phyloP scores from a whole-genome alignment of 2,329 filamentous ascomycete species.

The Fusarium verrucosum region DNA sequence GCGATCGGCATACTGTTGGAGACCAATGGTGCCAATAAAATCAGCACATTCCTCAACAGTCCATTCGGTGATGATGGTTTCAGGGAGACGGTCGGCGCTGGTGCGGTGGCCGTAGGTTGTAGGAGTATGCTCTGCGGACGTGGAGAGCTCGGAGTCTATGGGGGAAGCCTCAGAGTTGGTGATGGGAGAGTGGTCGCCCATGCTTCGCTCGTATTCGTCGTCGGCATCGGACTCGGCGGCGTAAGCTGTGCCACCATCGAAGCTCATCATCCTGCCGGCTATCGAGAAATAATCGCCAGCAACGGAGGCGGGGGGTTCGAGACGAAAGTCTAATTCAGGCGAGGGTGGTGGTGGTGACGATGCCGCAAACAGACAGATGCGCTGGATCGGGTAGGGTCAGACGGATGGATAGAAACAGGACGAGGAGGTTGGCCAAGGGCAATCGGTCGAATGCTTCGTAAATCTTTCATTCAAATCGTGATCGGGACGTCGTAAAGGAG shows the following conservation, averaged over 20 bases:
- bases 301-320: conserved; percentile 6
- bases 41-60: conserved; percentile 88
- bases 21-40: conserved; percentile 81
- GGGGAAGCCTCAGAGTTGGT: conserved; percentile 75
- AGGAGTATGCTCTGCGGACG: conserved; percentile 77
- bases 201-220: conserved; percentile 82
- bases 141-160: conserved; percentile 76
- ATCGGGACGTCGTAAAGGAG: conserved; percentile 8
- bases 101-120: conserved; percentile 77
- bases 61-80: conserved; percentile 82
- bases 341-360: conserved; percentile 19
- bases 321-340: conserved; percentile 15
- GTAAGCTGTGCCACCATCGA: conserved; percentile 74
- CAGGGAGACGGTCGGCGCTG: conserved; percentile 73
- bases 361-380: conserved; percentile 23
- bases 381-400: conserved; percentile 25
- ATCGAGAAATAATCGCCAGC: conserved; percentile 26
- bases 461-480: conserved; percentile 36
- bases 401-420: conserved; percentile 15
- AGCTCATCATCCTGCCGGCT: conserved; percentile 60
- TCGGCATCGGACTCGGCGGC: conserved; percentile 83
- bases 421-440: conserved; percentile 15
- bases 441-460: conserved; percentile 15
- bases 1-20: conserved; percentile 82
- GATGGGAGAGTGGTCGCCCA: conserved; percentile 73